Evolutionary conservation across 2,329 filamentous ascomycete genomes (phyloP), one percentile per base, ranked within the genome.

Genomic region (Cladosporium sp.): DNA sequence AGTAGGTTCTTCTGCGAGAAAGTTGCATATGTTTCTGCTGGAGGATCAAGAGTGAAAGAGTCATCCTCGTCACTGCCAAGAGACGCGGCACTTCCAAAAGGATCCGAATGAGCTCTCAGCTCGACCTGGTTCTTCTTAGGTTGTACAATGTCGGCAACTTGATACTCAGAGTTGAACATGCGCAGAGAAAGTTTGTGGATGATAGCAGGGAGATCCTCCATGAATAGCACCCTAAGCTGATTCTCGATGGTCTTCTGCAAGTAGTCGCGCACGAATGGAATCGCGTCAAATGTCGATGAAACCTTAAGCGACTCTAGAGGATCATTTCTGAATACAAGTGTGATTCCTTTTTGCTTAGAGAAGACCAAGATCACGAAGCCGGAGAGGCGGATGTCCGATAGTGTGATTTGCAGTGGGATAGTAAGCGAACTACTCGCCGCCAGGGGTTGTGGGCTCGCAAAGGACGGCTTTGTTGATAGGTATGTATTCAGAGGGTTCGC

Each of bases 331-430:
- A 99, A 99, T 45, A 99, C 94, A 50, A 99, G 82, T 1, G 94
- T 99, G 59, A 99, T 83, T 19, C 94, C 94, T 73, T 99, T 99
- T 76, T 96, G 92, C 72, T 92, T 93, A 3, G 93, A 97, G 73
- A 99, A 99, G 62, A 99, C 94, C 51, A 99, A 76, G 60, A 99
- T 97, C 66, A 99, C 95, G 73, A 99, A 97, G 11, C 93, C 94
- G 3, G 92, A 97, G 52, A 99, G 80, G 70, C 95, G 91, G 72
- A 99, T 95, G 66, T 97, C 90, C 49, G 94, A 97, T 52, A 99
- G 75, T 0, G 94, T 97, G 66, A 99, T 97, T 71, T 96, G 93
- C 43, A 99, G 80, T n/a, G 94, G 94, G 69, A 99, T 99, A 2
- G 94, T 99, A 65, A 99, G 81, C 36, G 93, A 90, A 42, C 92